A percentile compares a stretch with the other conserved stretches of the same genome.
Evolutionary conservation across 2,329 filamentous ascomycete species (phyloP).

Genomic region (Chrysosporium queenslandicum): DNA sequence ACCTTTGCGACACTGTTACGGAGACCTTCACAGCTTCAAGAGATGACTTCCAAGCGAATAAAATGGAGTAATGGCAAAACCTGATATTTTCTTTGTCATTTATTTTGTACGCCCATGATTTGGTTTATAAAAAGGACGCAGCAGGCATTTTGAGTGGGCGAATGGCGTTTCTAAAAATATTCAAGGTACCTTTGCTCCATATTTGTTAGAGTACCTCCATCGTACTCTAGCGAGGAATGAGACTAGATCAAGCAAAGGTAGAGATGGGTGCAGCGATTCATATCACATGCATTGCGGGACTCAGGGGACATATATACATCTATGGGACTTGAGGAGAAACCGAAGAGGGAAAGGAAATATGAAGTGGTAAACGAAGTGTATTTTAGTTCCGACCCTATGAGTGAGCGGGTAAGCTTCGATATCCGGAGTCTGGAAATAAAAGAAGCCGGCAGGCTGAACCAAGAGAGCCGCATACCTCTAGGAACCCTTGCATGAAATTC

Average conservation of each 20-base stretch:
- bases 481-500: conserved; percentile 87
- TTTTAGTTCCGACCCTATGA: conserved; percentile 11
- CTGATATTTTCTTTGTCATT: too few species aligned
- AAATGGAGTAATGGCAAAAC: conserved; percentile 15
- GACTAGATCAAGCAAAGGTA: background rate
- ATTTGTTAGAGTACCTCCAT: too few species aligned
- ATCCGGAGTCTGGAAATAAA: background rate
- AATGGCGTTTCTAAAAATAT: background rate
- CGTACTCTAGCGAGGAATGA: background rate
- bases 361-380: background rate
- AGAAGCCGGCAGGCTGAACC: conserved; percentile 15
- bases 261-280: background rate
- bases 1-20: conserved; percentile 86
- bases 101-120: background rate
- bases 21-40: conserved; percentile 70
- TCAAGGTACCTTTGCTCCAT: too few species aligned
- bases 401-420: background rate
- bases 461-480: conserved; percentile 58
- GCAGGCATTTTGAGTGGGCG: background rate
- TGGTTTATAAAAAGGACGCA: background rate
- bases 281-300: conserved; percentile 1
- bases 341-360: background rate
- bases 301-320: conserved; percentile 14
- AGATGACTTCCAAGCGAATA: conserved; percentile 46
- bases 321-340: background rate